Base-by-base conservation (phyloP, 2,329 filamentous ascomycete species). In the Colletotrichum sojae region DNA sequence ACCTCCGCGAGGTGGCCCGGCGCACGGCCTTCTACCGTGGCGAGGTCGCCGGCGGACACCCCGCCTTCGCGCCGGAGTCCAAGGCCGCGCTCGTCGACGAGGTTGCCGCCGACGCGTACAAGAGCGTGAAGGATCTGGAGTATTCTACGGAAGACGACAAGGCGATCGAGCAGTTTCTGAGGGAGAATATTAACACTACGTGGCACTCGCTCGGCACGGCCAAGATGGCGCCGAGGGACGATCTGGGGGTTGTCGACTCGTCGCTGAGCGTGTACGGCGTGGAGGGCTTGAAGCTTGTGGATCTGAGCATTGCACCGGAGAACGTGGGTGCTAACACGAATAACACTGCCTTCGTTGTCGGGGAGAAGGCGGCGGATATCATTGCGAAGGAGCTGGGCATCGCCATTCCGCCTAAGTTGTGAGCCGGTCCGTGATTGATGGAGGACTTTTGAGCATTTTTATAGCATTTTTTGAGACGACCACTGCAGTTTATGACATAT, bases 1-100 rank as follows among this genome's bases (percentile, higher is more conserved):
- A 86, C 73, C 82, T 84, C n/a, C 87, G 90, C 1, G 89, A 91
- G 75, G 85, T 92, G 63, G 82, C 84, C 54, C 85, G 89, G 2
- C 86, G 89, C 5, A 87, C 88, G 73, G 76, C 82, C 1, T 83
- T 85, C 73, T 91, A 87, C 77, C 76, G 83, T 68, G 81, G 88
- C 73, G 82, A 87, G 73, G 45, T 84, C 3, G 75, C 79, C 4
- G 70, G 75, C 5, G 76, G 80, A 0, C 84, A 86, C 61, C 86
- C 86, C 1, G 74, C 76, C 13, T 88, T 87, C 73, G 73, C 81
- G 0, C 67, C 78, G 1, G 77, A 74, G 0, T 85, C 83, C 0
- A 75, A 79, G 13, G 85, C 84, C 0, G 78, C 78, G 0, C 73
- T 77, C 46, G 46, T 63, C 0, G 67, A 68, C 3, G 84, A 18